Evolutionary conservation across 257 asterid genomes (phyloP).

Genomic region (Solanum rostratum): DNA sequence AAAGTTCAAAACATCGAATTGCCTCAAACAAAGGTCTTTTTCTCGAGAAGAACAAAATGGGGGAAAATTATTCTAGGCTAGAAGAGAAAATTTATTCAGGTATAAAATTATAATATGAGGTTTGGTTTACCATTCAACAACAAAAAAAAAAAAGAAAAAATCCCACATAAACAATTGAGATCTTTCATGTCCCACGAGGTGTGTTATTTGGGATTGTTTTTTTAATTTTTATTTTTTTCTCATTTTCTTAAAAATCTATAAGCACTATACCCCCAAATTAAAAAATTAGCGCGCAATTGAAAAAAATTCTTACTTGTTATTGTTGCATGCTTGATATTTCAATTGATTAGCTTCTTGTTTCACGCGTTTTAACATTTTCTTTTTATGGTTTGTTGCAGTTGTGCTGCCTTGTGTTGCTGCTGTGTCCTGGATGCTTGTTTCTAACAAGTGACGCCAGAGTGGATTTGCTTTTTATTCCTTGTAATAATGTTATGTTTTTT

Average conservation of each 20-base stretch:
- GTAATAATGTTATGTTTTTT: not conserved
- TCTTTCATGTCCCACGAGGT: too few species aligned
- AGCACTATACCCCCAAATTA: not conserved
- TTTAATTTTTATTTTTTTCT: not conserved
- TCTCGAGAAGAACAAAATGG: not conserved
- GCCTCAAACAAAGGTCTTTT: not conserved
- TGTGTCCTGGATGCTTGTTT: constrained; percentile 67
- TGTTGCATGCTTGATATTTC: not conserved
- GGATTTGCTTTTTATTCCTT: not conserved
- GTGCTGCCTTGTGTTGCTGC: constrained; percentile 80
- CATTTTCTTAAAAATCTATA: too few species aligned
- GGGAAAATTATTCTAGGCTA: too few species aligned
- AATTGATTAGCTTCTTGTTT: not conserved
- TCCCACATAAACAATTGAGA: too few species aligned
- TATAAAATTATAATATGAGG: too few species aligned
- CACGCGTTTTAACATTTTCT: not conserved
- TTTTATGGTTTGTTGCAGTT: constrained; percentile 32
- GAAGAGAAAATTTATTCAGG: too few species aligned
- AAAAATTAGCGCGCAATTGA: not conserved
- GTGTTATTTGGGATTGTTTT: not conserved
- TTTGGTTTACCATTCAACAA: too few species aligned
- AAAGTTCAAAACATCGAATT: not conserved
- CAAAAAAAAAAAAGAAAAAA: too few species aligned
- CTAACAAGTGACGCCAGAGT: constrained; percentile 7
- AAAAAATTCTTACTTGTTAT: not conserved